Evolutionary conservation across 352 stramenopile genomes (phyloP).

Genomic region (Paralagenidium karlingii): DNA sequence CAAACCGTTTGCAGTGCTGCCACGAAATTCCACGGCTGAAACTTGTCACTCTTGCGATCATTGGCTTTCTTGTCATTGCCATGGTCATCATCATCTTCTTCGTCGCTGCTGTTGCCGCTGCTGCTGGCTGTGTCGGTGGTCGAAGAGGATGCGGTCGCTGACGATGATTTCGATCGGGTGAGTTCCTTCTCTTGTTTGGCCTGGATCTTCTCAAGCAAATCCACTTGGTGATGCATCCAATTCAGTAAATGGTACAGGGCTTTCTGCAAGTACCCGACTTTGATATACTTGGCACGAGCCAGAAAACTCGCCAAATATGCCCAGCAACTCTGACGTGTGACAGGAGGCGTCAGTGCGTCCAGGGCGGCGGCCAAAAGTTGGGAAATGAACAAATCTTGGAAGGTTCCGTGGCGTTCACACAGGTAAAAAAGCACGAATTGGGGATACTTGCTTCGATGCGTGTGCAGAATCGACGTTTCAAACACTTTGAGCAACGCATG

Average conservation of each 20-base stretch:
- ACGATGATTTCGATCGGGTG: not conserved
- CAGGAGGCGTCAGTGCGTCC: slow-evolving; percentile 70
- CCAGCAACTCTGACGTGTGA: slow-evolving; percentile 87
- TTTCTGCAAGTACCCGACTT: slow-evolving; percentile 86
- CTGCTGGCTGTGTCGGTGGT: slow-evolving; percentile 12
- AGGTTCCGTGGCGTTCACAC: slow-evolving; percentile 57
- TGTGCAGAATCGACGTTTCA: slow-evolving; percentile 77
- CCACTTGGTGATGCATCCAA: slow-evolving; percentile 92
- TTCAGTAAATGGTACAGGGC: slow-evolving; percentile 87
- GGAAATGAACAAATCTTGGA: slow-evolving; percentile 76
- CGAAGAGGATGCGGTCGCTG: no score
- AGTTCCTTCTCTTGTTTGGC: not conserved
- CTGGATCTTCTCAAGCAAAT: slow-evolving; percentile 49
- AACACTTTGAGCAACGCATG: slow-evolving; percentile 76
- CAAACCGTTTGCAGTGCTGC: slow-evolving; percentile 90
- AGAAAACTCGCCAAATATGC: slow-evolving; percentile 96
- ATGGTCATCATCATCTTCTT: slow-evolving; percentile 6
- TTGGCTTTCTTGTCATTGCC: slow-evolving; percentile 5
- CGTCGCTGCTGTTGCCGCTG: slow-evolving; percentile 6
- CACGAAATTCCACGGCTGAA: slow-evolving; percentile 67
- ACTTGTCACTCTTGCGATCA: slow-evolving; percentile 10
- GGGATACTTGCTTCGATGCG: slow-evolving; percentile 88
- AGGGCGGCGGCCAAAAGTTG: slow-evolving; percentile 62
- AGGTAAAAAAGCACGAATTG: slow-evolving; percentile 88
- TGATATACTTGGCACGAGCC: slow-evolving; percentile 89